A percentile compares a stretch with the other conserved stretches of the same genome.
Evolutionary conservation across 805 yeast genomes (phyloP).

Genomic region (Grigorovia yakushimaensis): DNA sequence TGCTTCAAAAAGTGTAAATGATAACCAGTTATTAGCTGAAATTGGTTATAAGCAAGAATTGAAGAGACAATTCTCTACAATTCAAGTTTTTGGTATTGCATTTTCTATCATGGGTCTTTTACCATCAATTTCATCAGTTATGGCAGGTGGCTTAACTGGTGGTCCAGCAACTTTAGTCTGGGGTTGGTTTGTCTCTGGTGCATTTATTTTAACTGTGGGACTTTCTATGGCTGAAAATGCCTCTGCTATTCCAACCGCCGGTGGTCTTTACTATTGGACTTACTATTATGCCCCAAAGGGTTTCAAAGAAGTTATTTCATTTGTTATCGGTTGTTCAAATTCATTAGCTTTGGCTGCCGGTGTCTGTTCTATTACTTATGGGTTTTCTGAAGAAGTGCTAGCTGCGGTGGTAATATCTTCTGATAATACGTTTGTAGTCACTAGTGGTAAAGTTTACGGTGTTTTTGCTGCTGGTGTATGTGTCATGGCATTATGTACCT

Average conservation of each 20-base stretch:
- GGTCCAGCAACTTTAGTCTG: conserved; percentile 55
- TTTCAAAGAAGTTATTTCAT: conserved; percentile 44
- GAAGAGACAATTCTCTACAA: no score
- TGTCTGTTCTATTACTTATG: conserved; percentile 58
- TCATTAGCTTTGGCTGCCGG: conserved; percentile 59
- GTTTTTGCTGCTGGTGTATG: conserved; percentile 53
- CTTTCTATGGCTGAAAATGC: conserved; percentile 56
- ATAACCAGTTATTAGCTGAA: conserved; percentile 16
- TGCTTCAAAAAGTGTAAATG: conserved; percentile 11
- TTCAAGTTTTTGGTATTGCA: no score
- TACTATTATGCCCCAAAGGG: conserved; percentile 53
- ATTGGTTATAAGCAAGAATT: no score
- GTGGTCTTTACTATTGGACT: no score
- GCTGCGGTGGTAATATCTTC: conserved; percentile 46
- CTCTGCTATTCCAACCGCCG: conserved; percentile 62
- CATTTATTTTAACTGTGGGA: conserved; percentile 48
- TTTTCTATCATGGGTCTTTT: no score
- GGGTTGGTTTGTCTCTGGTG: conserved; percentile 56
- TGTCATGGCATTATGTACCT: conserved; percentile 43
- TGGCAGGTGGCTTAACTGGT: conserved; percentile 44
- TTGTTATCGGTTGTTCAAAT: conserved; percentile 57
- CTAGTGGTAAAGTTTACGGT: conserved; percentile 49
- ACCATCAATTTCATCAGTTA: conserved; percentile 46
- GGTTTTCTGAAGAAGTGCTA: conserved; percentile 51
- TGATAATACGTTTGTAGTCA: conserved; percentile 46